phyloP scores from a whole-genome alignment of 208 protist species.

The Crithidia fasciculata region DNA sequence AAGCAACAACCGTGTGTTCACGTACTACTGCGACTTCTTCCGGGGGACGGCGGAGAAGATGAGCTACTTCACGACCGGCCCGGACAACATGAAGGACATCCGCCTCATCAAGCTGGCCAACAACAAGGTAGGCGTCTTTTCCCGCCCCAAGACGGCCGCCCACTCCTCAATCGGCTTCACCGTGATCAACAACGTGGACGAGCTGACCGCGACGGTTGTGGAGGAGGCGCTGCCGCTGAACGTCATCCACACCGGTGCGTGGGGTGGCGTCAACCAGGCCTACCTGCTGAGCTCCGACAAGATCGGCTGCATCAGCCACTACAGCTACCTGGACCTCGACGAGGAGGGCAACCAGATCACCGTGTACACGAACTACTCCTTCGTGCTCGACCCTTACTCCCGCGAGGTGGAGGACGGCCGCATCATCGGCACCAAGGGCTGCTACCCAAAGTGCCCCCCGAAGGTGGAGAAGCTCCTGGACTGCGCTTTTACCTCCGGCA shows the following conservation, averaged over 20 bases:
- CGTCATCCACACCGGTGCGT: slow-evolving; percentile 53
- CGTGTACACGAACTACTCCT: slow-evolving; percentile 70
- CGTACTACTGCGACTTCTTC: slow-evolving; percentile 64
- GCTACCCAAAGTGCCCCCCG: slow-evolving; percentile 52
- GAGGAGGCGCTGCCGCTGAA: slow-evolving; percentile 39
- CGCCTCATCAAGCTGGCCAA: slow-evolving; percentile 47
- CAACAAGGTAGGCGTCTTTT: slow-evolving; percentile 60
- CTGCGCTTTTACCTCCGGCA: slow-evolving; percentile 67
- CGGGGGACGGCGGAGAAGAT: slow-evolving; percentile 38
- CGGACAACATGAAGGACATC: slow-evolving; percentile 71
- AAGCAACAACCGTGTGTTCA: slow-evolving; percentile 38
- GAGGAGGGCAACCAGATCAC: slow-evolving; percentile 43
- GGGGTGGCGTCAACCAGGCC: slow-evolving; percentile 69
- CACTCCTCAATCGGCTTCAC: slow-evolving; percentile 54
- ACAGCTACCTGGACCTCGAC: slow-evolving; percentile 60
- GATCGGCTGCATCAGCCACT: slow-evolving; percentile 68
- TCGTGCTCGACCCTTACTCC: slow-evolving; percentile 62
- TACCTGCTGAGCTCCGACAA: slow-evolving; percentile 66
- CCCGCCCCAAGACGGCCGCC: slow-evolving; percentile 29
- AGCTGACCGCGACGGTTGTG: slow-evolving; percentile 36
- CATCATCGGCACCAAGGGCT: slow-evolving; percentile 58
- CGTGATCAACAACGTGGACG: slow-evolving; percentile 39
- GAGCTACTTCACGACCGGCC: slow-evolving; percentile 59
- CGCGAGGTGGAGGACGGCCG: slow-evolving; percentile 41
- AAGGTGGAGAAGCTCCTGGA: slow-evolving; percentile 62